Conservation (phyloP, 2,329 filamentous ascomycete genomes). For the Fusarium sublunatum region DNA sequence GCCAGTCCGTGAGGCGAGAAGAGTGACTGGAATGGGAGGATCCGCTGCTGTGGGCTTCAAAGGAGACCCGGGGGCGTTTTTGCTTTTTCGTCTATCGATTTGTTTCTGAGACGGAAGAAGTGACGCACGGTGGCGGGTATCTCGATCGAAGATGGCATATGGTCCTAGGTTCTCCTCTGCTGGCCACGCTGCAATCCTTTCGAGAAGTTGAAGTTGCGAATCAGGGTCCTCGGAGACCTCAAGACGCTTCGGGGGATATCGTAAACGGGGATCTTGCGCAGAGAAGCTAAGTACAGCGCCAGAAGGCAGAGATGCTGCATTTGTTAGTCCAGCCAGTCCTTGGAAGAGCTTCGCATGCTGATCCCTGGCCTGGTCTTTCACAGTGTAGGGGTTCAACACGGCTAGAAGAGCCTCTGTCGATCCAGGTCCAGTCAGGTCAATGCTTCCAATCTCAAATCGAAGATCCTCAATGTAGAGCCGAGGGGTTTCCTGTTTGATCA, state of each 20-base stretch:
- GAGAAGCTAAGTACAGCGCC: slow-evolving; percentile 79
- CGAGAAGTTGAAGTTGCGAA: slow-evolving; percentile 60
- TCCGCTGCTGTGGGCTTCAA: slow-evolving; percentile 70
- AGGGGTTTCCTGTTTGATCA: slow-evolving; percentile 70
- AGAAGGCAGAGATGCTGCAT: slow-evolving; percentile 75
- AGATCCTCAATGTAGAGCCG: slow-evolving; percentile 74
- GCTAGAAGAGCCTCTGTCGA: slow-evolving; percentile 82
- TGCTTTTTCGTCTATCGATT: slow-evolving; percentile 79
- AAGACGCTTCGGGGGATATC: slow-evolving; percentile 75
- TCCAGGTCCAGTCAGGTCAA: slow-evolving; percentile 72
- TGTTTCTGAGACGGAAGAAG: slow-evolving; percentile 79
- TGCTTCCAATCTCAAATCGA: slow-evolving; percentile 73
- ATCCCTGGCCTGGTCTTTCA: slow-evolving; percentile 43
- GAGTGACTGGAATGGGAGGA: slow-evolving; percentile 79
- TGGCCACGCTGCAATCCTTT: slow-evolving; percentile 75
- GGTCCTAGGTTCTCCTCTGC: slow-evolving; percentile 63
- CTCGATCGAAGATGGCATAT: slow-evolving; percentile 74
- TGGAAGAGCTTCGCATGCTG: slow-evolving; percentile 62
- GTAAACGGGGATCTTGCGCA: slow-evolving; percentile 81
- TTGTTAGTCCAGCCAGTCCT: slow-evolving; percentile 69
- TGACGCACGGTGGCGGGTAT: slow-evolving; percentile 71
- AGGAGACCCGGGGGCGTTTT: slow-evolving; percentile 70
- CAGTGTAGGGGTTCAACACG: slow-evolving; percentile 68
- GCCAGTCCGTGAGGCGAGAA: slow-evolving; percentile 69
- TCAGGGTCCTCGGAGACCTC: slow-evolving; percentile 55